phyloP scores from a whole-genome alignment of 1,284 basidiomycete species.

The Ganoderma resinaceum region DNA sequence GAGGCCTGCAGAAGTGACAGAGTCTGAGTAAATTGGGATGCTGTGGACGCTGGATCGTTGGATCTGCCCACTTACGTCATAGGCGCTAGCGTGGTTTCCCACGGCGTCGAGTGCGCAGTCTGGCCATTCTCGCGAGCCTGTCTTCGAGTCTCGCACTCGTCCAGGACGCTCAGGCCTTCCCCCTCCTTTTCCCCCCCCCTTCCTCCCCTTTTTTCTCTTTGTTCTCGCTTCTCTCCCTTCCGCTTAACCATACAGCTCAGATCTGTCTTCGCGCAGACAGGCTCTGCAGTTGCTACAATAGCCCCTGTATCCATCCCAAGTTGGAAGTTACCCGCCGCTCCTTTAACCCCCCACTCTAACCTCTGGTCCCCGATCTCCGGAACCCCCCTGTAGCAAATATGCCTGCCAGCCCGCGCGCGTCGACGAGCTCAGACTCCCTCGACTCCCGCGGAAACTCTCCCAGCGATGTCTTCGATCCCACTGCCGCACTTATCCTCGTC shows the following conservation, averaged over 20 bases:
- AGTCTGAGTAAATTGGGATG: background rate
- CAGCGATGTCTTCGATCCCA: slow-evolving; percentile 41
- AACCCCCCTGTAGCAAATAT: slow-evolving; percentile 11
- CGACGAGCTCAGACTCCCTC: slow-evolving; percentile 37
- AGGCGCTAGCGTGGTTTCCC: background rate
- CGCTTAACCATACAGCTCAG: slow-evolving; percentile 20
- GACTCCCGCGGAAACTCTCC: slow-evolving; percentile 36
- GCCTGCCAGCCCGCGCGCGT: slow-evolving; percentile 33
- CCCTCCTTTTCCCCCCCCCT: background rate
- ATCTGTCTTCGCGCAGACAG: slow-evolving; percentile 29
- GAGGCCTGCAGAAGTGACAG: background rate
- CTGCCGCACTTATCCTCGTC: slow-evolving; percentile 67
- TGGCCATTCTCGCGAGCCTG: slow-evolving; percentile 2
- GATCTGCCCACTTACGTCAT: slow-evolving; percentile 2
- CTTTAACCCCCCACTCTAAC: slow-evolving; percentile 15
- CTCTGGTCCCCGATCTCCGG: background rate
- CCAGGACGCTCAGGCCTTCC: slow-evolving; percentile 13
- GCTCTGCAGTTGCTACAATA: slow-evolving; percentile 27
- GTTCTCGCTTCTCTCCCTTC: slow-evolving; percentile 9
- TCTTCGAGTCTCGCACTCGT: slow-evolving; percentile 13
- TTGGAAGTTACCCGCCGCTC: slow-evolving; percentile 18
- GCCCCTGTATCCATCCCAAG: slow-evolving; percentile 11
- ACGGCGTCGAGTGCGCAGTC: slow-evolving; percentile 17
- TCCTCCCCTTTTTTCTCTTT: background rate
- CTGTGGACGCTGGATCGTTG: background rate